These are phyloP conservation scores for Cystobasidiaceae sp. DNA, from an alignment of 1,284 basidiomycete genomes.

Conservation along the genomic window DNA sequence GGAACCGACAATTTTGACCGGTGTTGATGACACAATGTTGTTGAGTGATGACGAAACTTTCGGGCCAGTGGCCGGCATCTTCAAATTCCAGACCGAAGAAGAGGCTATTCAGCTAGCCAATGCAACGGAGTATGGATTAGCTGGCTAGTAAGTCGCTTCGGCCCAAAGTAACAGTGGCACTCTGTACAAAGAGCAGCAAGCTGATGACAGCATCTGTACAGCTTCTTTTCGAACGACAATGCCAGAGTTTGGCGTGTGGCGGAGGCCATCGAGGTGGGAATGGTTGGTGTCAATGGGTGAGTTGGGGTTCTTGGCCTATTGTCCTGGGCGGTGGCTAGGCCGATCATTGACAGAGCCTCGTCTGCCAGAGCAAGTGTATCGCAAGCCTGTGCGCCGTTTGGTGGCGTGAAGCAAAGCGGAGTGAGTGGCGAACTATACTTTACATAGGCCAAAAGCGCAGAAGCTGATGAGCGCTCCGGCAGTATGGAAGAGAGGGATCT, in stretches of 20 bases:
- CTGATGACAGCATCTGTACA: neutral
- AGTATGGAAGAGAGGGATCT: conserved; percentile 56
- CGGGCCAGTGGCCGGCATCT: conserved; percentile 41
- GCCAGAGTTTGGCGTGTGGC: conserved; percentile 93
- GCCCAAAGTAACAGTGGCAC: neutral
- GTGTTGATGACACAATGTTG: conserved; percentile 37
- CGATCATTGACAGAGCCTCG: too few relatives aligned
- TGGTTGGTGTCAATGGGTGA: conserved; percentile 50
- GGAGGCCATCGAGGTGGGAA: conserved; percentile 89
- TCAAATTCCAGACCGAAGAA: conserved; percentile 78
- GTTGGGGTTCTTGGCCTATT: neutral
- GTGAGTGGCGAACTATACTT: neutral
- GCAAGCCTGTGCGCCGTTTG: conserved; percentile 80
- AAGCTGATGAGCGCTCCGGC: neutral
- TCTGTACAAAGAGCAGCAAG: neutral
- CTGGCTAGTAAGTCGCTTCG: conserved; percentile 52
- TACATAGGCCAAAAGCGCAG: neutral
- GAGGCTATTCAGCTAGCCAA: conserved; percentile 86
- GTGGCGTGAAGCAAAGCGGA: conserved; percentile 71
- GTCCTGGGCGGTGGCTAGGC: neutral
- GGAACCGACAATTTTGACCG: conserved; percentile 36
- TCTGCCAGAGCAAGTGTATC: conserved; percentile 66
- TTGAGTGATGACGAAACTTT: conserved; percentile 51
- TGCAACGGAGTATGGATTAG: conserved; percentile 74
- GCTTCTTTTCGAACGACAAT: conserved; percentile 80